Evolutionary conservation across 2,329 filamentous ascomycete species (phyloP).

Genomic region (Nigrospora sphaerica): DNA sequence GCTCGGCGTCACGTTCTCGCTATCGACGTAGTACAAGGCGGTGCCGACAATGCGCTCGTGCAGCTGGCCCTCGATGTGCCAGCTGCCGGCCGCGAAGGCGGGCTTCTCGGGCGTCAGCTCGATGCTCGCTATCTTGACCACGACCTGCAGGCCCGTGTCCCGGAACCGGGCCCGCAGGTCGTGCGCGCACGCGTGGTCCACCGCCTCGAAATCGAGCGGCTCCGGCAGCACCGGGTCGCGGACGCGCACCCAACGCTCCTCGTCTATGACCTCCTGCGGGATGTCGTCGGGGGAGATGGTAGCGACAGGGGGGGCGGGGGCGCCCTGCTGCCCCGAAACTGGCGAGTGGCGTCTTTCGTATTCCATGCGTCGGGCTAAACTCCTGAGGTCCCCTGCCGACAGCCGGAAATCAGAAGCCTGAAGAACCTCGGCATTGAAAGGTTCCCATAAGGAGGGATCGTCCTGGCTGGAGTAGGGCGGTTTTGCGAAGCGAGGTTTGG

Average conservation of each 20-base stretch:
- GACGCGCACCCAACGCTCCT: background rate
- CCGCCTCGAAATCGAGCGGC: conserved; percentile 1
- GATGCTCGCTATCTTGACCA: conserved; percentile 56
- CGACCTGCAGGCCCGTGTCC: conserved; percentile 25
- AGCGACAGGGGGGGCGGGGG: background rate
- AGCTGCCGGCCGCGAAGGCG: conserved; percentile 35
- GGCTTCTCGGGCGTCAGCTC: conserved; percentile 50
- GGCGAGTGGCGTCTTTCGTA: background rate
- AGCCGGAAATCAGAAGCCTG: background rate
- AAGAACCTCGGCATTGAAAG: background rate
- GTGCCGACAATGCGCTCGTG: conserved; percentile 13
- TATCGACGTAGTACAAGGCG: conserved; percentile 13
- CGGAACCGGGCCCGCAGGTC: background rate
- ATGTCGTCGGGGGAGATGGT: background rate
- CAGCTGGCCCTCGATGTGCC: conserved; percentile 28
- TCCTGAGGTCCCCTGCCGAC: no score
- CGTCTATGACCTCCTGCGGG: background rate
- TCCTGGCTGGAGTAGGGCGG: no score
- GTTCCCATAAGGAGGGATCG: background rate
- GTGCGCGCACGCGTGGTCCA: background rate
- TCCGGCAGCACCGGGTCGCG: conserved; percentile 11
- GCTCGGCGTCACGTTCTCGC: conserved; percentile 42
- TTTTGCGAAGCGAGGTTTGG: no score
- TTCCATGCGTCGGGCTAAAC: no score
- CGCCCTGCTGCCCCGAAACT: background rate